These are phyloP conservation scores for Thyridium curvatum DNA, from an alignment of 2,329 filamentous ascomycete species.

Conservation along the genomic window DNA sequence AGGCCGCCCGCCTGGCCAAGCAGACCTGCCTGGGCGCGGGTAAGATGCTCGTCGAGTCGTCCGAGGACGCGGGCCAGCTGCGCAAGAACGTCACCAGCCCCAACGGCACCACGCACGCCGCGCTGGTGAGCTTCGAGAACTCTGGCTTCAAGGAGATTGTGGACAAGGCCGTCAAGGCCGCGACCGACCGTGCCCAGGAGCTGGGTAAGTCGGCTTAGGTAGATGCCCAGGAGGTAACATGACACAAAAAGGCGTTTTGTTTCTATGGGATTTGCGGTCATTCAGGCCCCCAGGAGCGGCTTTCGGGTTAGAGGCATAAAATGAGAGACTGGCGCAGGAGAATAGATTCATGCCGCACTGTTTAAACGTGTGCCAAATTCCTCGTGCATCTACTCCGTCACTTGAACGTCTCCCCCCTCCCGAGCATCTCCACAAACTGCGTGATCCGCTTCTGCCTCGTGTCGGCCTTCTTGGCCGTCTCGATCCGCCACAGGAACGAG, in stretches of 20 bases:
- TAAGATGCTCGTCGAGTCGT: conserved; percentile 41
- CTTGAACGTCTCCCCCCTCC: conserved; percentile 18
- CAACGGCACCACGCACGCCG: conserved; percentile 44
- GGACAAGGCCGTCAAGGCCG: conserved; percentile 38
- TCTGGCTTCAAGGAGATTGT: conserved; percentile 35
- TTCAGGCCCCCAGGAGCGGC: no score
- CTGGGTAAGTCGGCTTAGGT: conserved; percentile 20
- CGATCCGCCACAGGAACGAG: conserved; percentile 35
- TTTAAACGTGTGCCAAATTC: no score
- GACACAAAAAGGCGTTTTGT: not conserved
- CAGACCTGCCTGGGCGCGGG: conserved; percentile 46
- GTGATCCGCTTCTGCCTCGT: conserved; percentile 30
- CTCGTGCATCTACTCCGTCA: no score
- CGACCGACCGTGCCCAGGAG: conserved; percentile 33
- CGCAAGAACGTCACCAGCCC: conserved; percentile 46
- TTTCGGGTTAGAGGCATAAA: no score
- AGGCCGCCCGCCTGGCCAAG: conserved; percentile 41
- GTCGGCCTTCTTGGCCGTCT: conserved; percentile 30
- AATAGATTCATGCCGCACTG: no score
- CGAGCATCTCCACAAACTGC: conserved; percentile 32
- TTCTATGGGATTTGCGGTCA: not conserved
- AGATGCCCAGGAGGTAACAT: not conserved
- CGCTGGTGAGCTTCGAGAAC: conserved; percentile 39
- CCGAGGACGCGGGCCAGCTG: conserved; percentile 37
- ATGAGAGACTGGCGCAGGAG: no score